Base-by-base conservation (phyloP, 306 rosid species). In the Trifolium fragiferum region DNA sequence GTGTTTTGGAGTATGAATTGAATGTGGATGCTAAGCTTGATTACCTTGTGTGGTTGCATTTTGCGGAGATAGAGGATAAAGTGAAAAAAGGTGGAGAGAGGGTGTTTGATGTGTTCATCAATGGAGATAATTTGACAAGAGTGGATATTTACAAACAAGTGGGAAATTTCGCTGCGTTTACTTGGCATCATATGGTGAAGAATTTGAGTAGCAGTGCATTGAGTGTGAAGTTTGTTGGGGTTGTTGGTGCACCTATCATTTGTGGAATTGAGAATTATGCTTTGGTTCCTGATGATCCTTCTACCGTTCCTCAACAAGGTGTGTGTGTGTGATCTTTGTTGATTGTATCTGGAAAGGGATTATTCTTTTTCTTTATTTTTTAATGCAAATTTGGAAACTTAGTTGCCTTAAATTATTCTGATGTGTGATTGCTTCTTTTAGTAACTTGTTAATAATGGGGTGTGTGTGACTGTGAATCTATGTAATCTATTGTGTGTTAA, bases 201-300 rank as follows among this genome's bases (percentile, higher is more conserved):
- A 90, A 90, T 76, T 80, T 94, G 92, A 94, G 91, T 78, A 89
- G 77, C 32, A 80, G 79, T 0, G 35, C 4, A 3, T 74, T 93
- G 85, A 88, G 23, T 8, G 88, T 94, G 86, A 90, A 82, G 89
- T 92, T 91, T 21, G 82, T 61, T 51, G 82, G 84, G 11, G 97
- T 78, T 65, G 83, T 66, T 0, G 98, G 96, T 10, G 82, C 95
- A 16, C 89, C 92, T 33, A 8, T 91, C 65, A 82, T 94, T 50
- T 74, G 90, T 32, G 98, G 97, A 51, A 83, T 94, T 50, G 98
- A 94, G 80, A 94, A 90, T 87, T 94, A 91, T 65, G 98, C 98
- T 0, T 68, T 93, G 76, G 96, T 93, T 73, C 94, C 93, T 2
- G 87, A 19, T n/a, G 98, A 94, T 66, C 91, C 90, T 68, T 75